phyloP scores from a whole-genome alignment of 208 protist species.

The Wallacemonas collosoma region DNA sequence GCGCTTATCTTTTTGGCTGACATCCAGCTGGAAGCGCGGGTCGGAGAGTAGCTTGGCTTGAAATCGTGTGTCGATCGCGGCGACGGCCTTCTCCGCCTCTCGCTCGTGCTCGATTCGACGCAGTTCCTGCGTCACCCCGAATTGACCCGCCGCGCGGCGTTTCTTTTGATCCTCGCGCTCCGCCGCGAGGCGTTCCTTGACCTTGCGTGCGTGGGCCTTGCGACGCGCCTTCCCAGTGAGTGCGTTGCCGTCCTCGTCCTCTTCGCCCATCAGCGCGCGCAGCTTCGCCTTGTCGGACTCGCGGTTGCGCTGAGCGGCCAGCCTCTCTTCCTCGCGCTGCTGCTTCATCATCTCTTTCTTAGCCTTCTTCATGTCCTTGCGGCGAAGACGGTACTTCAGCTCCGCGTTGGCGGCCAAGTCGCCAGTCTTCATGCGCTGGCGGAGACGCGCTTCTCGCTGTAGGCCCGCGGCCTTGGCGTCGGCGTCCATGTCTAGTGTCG shows the following conservation, averaged over 20 bases:
- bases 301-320: constrained; percentile 34
- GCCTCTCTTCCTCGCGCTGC: constrained; percentile 64
- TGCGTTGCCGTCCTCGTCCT: constrained; percentile 36
- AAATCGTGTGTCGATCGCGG: constrained; percentile 83
- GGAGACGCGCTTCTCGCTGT: constrained; percentile 65
- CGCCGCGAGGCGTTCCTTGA: constrained; percentile 65
- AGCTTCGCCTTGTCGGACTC: constrained; percentile 58
- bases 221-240: constrained; percentile 73
- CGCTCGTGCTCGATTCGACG: constrained; percentile 37
- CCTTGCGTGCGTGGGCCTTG: constrained; percentile 66
- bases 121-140: constrained; percentile 56
- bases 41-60: constrained; percentile 80
- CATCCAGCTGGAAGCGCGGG: constrained; percentile 86
- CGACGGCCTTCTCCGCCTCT: constrained; percentile 42
- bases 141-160: constrained; percentile 58
- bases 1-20: constrained; percentile 68
- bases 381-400: constrained; percentile 85
- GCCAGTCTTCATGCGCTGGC: constrained; percentile 63
- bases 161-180: constrained; percentile 74
- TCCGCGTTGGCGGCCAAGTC: constrained; percentile 69
- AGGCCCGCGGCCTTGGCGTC: constrained; percentile 67
- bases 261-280: constrained; percentile 57
- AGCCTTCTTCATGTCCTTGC: constrained; percentile 85
- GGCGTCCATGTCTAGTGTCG: constrained; percentile 84
- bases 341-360: constrained; percentile 80